Evolutionary conservation across 352 stramenopile genomes (phyloP).

Genomic region (Thalassiosira exigua): DNA sequence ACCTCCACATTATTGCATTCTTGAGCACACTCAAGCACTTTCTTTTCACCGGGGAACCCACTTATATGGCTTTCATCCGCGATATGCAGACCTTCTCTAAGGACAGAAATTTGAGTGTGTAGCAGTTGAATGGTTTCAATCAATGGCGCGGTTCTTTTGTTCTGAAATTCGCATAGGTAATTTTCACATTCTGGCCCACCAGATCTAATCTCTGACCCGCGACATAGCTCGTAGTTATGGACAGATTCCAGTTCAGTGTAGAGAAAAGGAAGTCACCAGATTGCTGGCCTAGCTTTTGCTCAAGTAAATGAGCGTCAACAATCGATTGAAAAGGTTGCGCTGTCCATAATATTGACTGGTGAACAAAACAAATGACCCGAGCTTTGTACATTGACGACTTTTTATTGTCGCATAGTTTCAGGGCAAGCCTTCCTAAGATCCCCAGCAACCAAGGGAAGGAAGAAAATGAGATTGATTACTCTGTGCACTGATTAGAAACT

Average conservation of each 20-base stretch:
- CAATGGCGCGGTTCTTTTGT: no score
- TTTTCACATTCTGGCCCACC: no score
- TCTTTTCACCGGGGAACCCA: conserved; percentile 1
- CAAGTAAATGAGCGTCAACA: background rate
- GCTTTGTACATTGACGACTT: conserved; percentile 15
- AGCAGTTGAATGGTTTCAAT: background rate
- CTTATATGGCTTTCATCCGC: conserved; percentile 2
- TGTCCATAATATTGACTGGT: conserved; percentile 5
- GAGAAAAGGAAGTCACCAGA: conserved; percentile 2
- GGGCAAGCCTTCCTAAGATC: conserved; percentile 10
- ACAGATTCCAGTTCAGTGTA: background rate
- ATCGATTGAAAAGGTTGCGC: background rate
- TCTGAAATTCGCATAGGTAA: no score
- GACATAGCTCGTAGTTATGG: background rate
- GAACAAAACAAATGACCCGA: conserved; percentile 1
- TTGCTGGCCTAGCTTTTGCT: background rate
- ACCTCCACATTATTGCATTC: background rate
- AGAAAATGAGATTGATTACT: background rate
- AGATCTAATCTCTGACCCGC: no score
- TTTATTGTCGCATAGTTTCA: conserved; percentile 21
- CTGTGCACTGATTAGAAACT: background rate
- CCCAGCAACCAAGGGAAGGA: background rate
- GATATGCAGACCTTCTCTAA: conserved; percentile 6
- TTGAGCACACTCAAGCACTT: no score
- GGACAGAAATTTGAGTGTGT: background rate